phyloP scores from a whole-genome alignment of 2,329 filamentous ascomycete species.

The Sarocladiaceae sp. region DNA sequence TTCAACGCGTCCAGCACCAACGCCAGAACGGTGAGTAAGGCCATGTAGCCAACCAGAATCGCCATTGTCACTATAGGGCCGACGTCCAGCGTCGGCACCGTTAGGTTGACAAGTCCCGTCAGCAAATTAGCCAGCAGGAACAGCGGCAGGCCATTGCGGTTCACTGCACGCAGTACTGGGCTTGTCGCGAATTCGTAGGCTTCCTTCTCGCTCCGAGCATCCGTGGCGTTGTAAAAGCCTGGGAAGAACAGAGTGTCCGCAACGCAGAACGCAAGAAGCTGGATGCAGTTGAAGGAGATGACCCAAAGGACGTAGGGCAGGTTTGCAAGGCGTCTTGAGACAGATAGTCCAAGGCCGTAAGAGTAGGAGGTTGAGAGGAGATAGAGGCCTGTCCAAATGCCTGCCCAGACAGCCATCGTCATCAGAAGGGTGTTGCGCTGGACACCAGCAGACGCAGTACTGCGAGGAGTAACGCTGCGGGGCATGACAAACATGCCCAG shows the following conservation, averaged over 20 bases:
- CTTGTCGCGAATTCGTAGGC: constrained; percentile 68
- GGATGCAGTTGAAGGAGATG: constrained; percentile 80
- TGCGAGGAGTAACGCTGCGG: constrained; percentile 38
- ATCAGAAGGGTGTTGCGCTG: constrained; percentile 54
- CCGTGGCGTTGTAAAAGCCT: constrained; percentile 53
- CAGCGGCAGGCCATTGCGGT: constrained; percentile 77
- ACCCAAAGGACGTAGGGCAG: constrained; percentile 92
- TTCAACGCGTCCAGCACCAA: constrained; percentile 58
- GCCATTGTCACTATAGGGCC: constrained; percentile 59
- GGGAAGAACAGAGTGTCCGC: constrained; percentile 78
- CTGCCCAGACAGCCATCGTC: constrained; percentile 58
- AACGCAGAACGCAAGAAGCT: constrained; percentile 70
- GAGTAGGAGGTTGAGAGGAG: constrained; percentile 58
- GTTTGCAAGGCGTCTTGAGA: constrained; percentile 87
- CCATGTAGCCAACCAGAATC: constrained; percentile 69
- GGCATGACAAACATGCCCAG: constrained; percentile 76
- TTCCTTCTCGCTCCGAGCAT: constrained; percentile 52
- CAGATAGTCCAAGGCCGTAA: constrained; percentile 65
- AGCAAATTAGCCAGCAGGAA: constrained; percentile 86
- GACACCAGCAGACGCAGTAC: constrained; percentile 32
- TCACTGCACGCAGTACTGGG: constrained; percentile 73
- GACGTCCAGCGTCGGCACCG: constrained; percentile 72
- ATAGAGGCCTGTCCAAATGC: constrained; percentile 66
- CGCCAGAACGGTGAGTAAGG: constrained; percentile 59
- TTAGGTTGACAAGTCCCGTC: constrained; percentile 85